These are phyloP conservation scores for Porcisia hertigi DNA, from an alignment of 208 protist genomes.

Conservation along the genomic window DNA sequence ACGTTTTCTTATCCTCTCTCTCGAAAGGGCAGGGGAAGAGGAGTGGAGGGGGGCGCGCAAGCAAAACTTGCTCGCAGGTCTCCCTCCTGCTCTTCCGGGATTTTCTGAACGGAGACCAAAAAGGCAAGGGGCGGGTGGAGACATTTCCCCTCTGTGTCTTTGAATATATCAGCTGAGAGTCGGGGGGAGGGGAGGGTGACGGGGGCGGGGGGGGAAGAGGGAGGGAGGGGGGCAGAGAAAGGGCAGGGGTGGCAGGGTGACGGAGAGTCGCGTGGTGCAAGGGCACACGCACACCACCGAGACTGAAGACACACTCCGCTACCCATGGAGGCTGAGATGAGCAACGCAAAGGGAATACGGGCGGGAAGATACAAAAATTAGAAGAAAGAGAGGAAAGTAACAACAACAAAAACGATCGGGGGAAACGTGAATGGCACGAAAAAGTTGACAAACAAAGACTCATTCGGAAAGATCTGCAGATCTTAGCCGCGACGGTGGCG, in stretches of 20 bases:
- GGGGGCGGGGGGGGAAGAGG: neutral
- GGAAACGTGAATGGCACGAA: neutral
- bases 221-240: neutral
- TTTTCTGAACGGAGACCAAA: neutral
- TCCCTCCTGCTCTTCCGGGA: neutral
- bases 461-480: neutral
- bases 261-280: neutral
- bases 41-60: neutral
- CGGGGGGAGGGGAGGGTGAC: neutral
- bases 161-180: conserved; percentile 10
- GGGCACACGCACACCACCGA: conserved; percentile 2
- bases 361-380: neutral
- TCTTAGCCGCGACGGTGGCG: neutral
- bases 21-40: neutral
- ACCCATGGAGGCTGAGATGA: neutral
- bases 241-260: neutral
- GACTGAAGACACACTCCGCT: neutral
- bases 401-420: neutral
- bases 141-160: conserved; percentile 1
- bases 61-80: neutral
- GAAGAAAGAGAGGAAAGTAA: too few relatives aligned
- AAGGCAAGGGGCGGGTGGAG: neutral
- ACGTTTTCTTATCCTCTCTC: neutral
- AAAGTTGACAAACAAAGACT: neutral
- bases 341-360: neutral